phyloP scores from a whole-genome alignment of 2,329 filamentous ascomycete species.

The Xylariaceae sp. region DNA sequence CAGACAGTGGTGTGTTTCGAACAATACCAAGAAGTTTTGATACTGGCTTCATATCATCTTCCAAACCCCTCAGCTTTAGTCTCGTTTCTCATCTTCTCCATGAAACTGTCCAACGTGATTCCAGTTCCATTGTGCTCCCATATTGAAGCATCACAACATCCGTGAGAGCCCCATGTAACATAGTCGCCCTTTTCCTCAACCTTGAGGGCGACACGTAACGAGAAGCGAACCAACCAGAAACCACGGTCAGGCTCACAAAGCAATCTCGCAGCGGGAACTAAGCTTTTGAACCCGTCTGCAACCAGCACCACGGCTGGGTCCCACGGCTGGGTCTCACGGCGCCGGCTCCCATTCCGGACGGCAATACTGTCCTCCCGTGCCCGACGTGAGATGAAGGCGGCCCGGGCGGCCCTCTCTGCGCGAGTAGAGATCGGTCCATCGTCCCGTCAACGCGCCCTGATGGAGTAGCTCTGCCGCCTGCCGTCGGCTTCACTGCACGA shows the following conservation, averaged over 20 bases:
- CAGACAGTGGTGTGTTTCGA: too few relatives aligned
- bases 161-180: background rate
- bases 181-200: constrained; percentile 2
- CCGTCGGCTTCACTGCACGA: constrained; percentile 7
- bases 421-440: background rate
- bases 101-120: too few relatives aligned
- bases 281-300: constrained; percentile 6
- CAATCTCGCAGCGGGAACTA: constrained; percentile 14
- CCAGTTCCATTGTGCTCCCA: too few relatives aligned
- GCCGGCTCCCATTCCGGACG: constrained; percentile 1
- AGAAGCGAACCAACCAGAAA: constrained; percentile 7
- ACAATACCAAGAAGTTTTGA: too few relatives aligned
- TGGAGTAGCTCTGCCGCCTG: constrained; percentile 1
- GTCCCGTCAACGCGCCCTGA: background rate
- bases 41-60: too few relatives aligned
- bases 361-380: background rate
- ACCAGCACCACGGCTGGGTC: background rate
- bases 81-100: too few relatives aligned
- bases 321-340: background rate
- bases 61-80: too few relatives aligned
- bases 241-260: constrained; percentile 4
- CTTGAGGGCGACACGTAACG: background rate
- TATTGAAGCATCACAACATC: too few relatives aligned
- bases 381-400: background rate
- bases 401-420: constrained; percentile 6